phyloP scores from a whole-genome alignment of 2,329 filamentous ascomycete species.

The Ophioceras dolichostomum region DNA sequence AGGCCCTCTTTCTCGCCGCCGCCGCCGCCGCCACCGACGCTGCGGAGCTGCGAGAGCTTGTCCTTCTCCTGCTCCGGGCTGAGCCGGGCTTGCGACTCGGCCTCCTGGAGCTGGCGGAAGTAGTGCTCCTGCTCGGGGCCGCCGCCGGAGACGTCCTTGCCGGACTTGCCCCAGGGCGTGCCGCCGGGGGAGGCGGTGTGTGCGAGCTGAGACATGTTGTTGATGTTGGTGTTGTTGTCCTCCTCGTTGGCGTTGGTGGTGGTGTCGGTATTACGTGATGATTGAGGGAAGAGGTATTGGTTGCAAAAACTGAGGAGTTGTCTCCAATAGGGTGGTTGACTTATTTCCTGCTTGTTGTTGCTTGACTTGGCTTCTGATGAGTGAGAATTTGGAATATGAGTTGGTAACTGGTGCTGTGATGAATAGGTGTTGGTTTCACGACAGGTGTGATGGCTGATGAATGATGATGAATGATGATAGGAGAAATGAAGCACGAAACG shows the following conservation, averaged over 20 bases:
- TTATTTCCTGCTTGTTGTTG: neutral
- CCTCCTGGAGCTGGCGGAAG: constrained; percentile 1
- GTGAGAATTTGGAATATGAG: neutral
- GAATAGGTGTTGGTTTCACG: neutral
- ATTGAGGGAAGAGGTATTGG: neutral
- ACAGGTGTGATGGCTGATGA: too few relatives aligned
- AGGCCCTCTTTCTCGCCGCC: neutral
- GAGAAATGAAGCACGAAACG: neutral
- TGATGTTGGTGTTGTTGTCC: neutral
- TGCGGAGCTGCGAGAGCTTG: too few relatives aligned
- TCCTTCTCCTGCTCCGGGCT: too few relatives aligned
- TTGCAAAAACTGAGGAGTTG: neutral
- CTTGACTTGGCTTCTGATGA: neutral
- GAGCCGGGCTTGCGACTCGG: neutral
- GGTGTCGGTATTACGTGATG: too few relatives aligned
- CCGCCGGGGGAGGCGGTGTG: neutral
- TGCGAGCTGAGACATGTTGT: neutral
- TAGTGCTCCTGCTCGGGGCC: constrained; percentile 1
- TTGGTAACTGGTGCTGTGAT: constrained; percentile 2
- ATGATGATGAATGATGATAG: too few relatives aligned
- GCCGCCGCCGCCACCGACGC: neutral
- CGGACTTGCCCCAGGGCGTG: neutral
- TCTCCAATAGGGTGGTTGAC: neutral
- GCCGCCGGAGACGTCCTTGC: constrained; percentile 1
- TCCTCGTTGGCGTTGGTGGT: neutral